Conservation (phyloP, 495 filamentous ascomycete genomes). For the Neurospora intermedia region DNA sequence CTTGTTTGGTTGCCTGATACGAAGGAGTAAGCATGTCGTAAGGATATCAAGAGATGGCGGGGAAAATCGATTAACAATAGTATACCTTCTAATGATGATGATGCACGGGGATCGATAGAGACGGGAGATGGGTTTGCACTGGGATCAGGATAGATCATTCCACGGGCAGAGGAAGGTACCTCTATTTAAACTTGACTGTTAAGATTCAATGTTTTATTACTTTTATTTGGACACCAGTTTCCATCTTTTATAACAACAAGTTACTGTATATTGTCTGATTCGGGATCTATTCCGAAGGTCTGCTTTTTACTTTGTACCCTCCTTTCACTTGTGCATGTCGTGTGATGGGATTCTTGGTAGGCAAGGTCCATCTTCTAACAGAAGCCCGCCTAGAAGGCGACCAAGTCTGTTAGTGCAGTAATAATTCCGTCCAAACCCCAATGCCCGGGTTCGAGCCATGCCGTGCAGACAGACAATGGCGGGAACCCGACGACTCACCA, state of each 20-base stretch:
- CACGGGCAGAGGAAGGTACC: background rate
- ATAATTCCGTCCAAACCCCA: background rate
- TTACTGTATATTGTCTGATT: background rate
- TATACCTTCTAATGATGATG: background rate
- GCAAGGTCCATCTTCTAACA: background rate
- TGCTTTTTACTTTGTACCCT: background rate
- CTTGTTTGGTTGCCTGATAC: constrained; percentile 36
- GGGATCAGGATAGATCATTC: background rate
- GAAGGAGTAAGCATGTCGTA: background rate
- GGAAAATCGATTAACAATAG: background rate
- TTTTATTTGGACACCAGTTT: background rate
- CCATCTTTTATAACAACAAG: background rate
- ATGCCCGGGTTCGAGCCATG: background rate
- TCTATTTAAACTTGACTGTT: background rate
- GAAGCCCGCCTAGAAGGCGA: rapidly evolving
- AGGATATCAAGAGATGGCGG: background rate
- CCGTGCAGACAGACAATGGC: background rate
- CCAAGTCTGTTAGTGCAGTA: background rate
- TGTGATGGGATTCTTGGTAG: background rate
- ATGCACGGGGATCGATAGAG: background rate
- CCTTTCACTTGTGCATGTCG: background rate
- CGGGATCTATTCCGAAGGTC: background rate
- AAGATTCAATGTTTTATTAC: background rate
- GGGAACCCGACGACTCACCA: background rate
- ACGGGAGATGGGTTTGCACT: background rate